Evolutionary conservation across 1,284 basidiomycete genomes (phyloP), one percentile per base, ranked within the genome.

Genomic region (Tausonia pullulans): DNA sequence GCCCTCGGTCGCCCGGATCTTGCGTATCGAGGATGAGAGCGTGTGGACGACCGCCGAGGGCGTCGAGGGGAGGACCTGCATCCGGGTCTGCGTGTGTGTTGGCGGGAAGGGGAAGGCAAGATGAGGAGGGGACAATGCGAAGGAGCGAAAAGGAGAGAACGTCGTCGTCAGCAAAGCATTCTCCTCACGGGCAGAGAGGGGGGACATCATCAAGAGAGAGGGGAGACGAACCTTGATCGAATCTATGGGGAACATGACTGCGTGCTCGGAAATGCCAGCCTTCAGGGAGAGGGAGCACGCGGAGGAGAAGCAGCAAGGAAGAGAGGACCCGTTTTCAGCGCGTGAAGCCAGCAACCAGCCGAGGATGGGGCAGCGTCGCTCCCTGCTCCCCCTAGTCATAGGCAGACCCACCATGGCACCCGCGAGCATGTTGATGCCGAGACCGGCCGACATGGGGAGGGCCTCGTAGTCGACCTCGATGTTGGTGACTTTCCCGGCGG

Each of bases 261-360:
- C 90, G 78, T 99, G 96, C 77, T 99, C 96, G 63, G 92, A 93
- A 71, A 99, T 98, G 68, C 96, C 96, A 70, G 96, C 95, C 90
- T 94, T 74, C 4, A 54, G 66, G 45, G 56, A 58, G 56, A 50
- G 40, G 48, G 39, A 65, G 65, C 53, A 58, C 43, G 40, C 52
- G 44, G 51, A 62, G 41, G 51, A 66, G 61, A 10, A 56, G 52
- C 59, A 13, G 41, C 60, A 5, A 8, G 14, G 43, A 51, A 50
- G n/a, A 50, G 44, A 57, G 54, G 52, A 51, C 45, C 41, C 7
- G 49, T 9, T n/a, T 8, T 16, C 44, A 45, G 40, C 1, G 46
- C n/a, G n/a, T 55, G 51, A 64, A 54, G 13, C 27, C 58, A 63
- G 13, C 43, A 27, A 51, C 51, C 13, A 46, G 44, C 60, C 51